phyloP scores from a whole-genome alignment of 108 stramenopile species.

The Tribonema minus region DNA sequence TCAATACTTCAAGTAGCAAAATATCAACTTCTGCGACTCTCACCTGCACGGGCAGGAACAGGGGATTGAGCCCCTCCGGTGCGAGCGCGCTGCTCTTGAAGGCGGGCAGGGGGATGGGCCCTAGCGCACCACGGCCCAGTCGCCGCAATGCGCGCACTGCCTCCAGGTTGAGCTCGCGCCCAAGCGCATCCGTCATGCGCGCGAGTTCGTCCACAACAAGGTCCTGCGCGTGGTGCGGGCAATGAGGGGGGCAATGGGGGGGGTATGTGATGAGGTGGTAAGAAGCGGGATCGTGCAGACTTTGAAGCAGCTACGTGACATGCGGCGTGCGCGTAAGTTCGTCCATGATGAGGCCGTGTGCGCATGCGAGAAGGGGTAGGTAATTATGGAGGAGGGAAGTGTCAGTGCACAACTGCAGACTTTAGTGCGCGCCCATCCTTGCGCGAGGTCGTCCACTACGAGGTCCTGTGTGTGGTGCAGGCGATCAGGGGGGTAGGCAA shows the following conservation, averaged over 20 bases:
- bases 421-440: too few species aligned
- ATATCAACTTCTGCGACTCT: too few species aligned
- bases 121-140: neutral
- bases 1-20: too few species aligned
- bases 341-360: neutral
- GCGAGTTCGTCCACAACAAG: constrained; percentile 35
- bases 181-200: constrained; percentile 37
- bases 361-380: too few species aligned
- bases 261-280: neutral
- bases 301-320: neutral
- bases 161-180: constrained; percentile 34
- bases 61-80: neutral
- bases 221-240: neutral
- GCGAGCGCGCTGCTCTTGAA: neutral
- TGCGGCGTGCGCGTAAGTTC: neutral
- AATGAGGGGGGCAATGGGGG: neutral
- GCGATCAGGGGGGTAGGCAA: too few species aligned
- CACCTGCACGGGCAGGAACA: constrained; percentile 30
- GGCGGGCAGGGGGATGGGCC: constrained; percentile 4
- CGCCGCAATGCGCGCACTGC: constrained; percentile 8
- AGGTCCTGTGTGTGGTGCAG: too few species aligned
- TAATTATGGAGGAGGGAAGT: too few species aligned
- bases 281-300: neutral
- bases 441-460: too few species aligned
- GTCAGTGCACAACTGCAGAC: too few species aligned